A percentile compares a stretch with the other conserved stretches of the same genome.
phyloP scores from a whole-genome alignment of 2,329 filamentous ascomycete species.

The Amesomyces nigricolor region DNA sequence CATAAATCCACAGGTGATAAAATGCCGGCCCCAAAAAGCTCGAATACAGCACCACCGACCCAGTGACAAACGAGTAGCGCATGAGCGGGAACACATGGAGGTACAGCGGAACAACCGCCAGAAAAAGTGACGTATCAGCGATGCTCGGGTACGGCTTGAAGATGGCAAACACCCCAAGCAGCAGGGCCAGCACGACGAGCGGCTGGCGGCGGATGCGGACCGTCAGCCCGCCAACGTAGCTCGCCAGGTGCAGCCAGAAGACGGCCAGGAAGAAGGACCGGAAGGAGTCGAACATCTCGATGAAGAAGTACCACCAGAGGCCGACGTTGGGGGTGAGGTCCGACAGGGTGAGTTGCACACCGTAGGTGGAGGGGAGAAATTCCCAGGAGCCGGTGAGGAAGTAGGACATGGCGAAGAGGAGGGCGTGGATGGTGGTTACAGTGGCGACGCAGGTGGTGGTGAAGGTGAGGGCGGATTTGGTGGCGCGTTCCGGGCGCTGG shows the following conservation, averaged over 20 bases:
- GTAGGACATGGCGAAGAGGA: constrained; percentile 66
- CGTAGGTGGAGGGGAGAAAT: constrained; percentile 84
- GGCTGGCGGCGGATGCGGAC: constrained; percentile 81
- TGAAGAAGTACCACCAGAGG: constrained; percentile 99
- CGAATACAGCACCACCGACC: constrained; percentile 78
- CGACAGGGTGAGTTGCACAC: constrained; percentile 82
- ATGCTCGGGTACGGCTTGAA: constrained; percentile 98
- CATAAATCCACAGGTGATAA: constrained; percentile 97
- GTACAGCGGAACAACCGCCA: constrained; percentile 77
- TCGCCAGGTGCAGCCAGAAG: constrained; percentile 91
- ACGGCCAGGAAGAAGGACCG: constrained; percentile 94
- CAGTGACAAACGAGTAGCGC: constrained; percentile 85
- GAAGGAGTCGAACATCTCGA: constrained; percentile 99
- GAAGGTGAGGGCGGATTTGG: constrained; percentile 44
- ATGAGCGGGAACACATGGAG: constrained; percentile 90
- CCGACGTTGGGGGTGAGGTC: constrained; percentile 94
- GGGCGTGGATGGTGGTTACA: constrained; percentile 49
- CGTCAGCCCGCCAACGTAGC: constrained; percentile 81
- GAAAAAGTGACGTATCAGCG: constrained; percentile 79
- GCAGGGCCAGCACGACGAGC: constrained; percentile 74
- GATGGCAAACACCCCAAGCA: constrained; percentile 84
- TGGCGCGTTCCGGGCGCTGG: constrained; percentile 34
- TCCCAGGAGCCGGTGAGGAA: constrained; percentile 76
- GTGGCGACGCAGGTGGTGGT: constrained; percentile 46
- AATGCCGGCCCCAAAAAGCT: constrained; percentile 88